A percentile compares a stretch with the other conserved stretches of the same genome.
phyloP scores from a whole-genome alignment of 352 stramenopile species.

The Pythium monospermum region DNA sequence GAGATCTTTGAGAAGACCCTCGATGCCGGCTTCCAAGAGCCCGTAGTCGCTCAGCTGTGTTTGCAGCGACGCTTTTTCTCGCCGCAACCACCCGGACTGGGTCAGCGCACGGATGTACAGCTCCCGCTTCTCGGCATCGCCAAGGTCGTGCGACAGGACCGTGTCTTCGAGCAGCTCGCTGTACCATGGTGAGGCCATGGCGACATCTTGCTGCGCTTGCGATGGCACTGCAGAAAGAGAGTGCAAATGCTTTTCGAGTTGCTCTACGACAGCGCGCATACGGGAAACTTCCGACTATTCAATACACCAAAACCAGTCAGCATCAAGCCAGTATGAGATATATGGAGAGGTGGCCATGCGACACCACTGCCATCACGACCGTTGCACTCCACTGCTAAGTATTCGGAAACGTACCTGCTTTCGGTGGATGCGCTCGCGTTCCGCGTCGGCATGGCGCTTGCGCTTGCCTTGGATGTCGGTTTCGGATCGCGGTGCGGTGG shows the following conservation, averaged over 20 bases:
- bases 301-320: too few relatives aligned
- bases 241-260: slow-evolving; percentile 20
- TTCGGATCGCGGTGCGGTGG: slow-evolving; percentile 3
- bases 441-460: slow-evolving; percentile 24
- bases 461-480: slow-evolving; percentile 15
- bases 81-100: slow-evolving; percentile 20
- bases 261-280: slow-evolving; percentile 21
- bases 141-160: background rate
- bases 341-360: too few relatives aligned
- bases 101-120: slow-evolving; percentile 22
- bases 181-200: background rate
- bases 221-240: slow-evolving; percentile 1
- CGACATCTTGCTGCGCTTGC: background rate
- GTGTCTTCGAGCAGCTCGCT: slow-evolving; percentile 1
- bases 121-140: slow-evolving; percentile 4
- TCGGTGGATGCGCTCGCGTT: slow-evolving; percentile 25
- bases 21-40: slow-evolving; percentile 20
- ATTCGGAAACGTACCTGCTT: slow-evolving; percentile 16
- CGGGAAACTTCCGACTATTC: slow-evolving; percentile 16
- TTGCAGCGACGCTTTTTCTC: slow-evolving; percentile 19
- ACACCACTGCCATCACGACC: too few relatives aligned
- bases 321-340: too few relatives aligned
- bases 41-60: slow-evolving; percentile 21
- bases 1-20: slow-evolving; percentile 22
- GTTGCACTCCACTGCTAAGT: too few relatives aligned